A percentile compares a stretch with the other conserved stretches of the same genome.
Evolutionary conservation across 805 yeast species (phyloP).

Genomic region (Komagataella pseudopastoris): DNA sequence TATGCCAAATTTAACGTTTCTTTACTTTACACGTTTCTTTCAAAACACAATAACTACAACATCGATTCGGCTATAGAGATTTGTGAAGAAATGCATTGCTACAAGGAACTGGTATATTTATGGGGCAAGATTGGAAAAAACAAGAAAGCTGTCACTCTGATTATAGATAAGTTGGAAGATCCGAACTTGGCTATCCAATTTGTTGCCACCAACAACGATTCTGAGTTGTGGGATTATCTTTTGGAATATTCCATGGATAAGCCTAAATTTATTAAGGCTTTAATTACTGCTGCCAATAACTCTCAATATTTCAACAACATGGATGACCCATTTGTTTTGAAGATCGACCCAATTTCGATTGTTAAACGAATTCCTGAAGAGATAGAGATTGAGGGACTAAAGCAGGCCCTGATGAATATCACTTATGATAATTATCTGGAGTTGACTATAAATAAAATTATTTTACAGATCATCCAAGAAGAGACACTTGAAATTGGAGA

Average conservation of each 20-base stretch:
- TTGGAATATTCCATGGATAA: slow-evolving; percentile 55
- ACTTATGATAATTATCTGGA: slow-evolving; percentile 49
- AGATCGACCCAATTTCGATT: slow-evolving; percentile 54
- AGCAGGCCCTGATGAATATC: slow-evolving; percentile 44
- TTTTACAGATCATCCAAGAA: slow-evolving; percentile 36
- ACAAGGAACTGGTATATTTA: slow-evolving; percentile 67
- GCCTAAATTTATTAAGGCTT: slow-evolving; percentile 65
- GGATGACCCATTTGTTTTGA: background rate
- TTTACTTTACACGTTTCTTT: slow-evolving; percentile 47
- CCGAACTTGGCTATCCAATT: slow-evolving; percentile 73
- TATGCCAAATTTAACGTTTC: slow-evolving; percentile 48
- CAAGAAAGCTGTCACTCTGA: slow-evolving; percentile 59
- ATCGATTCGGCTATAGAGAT: slow-evolving; percentile 56
- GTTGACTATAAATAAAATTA: slow-evolving; percentile 37
- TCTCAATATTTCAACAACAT: slow-evolving; percentile 9
- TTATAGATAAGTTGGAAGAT: slow-evolving; percentile 65
- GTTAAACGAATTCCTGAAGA: slow-evolving; percentile 49
- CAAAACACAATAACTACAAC: slow-evolving; percentile 46
- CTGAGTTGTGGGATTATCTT: slow-evolving; percentile 71
- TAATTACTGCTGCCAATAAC: slow-evolving; percentile 57
- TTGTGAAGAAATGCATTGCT: slow-evolving; percentile 39
- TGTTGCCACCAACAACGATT: slow-evolving; percentile 53
- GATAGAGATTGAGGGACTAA: slow-evolving; percentile 52
- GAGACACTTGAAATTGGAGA: slow-evolving; percentile 30
- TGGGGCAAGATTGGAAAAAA: slow-evolving; percentile 76